Conservation (phyloP, 352 stramenopile species). For the Globisporangium splendens region DNA sequence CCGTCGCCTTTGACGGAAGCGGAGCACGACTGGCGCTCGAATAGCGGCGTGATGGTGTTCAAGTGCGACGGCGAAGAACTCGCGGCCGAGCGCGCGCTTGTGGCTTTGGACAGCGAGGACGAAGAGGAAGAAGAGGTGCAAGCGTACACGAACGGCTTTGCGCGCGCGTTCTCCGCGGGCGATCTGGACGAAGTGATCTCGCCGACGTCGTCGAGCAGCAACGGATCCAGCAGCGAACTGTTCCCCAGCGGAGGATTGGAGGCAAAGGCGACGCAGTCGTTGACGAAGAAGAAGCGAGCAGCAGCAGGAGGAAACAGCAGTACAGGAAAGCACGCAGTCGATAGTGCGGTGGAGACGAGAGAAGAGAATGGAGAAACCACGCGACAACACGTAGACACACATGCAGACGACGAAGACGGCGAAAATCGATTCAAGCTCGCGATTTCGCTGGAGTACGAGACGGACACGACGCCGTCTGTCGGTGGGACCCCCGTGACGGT, state of each 20-base stretch:
- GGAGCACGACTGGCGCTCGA: slow-evolving; percentile 11
- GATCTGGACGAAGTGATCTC: slow-evolving; percentile 27
- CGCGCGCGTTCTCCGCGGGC: slow-evolving; percentile 3
- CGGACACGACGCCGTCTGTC: slow-evolving; percentile 34
- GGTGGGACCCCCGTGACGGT: slow-evolving; percentile 18
- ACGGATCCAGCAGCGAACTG: slow-evolving; percentile 34
- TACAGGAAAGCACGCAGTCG: slow-evolving; percentile 12
- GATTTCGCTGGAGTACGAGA: slow-evolving; percentile 65
- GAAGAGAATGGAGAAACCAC: not conserved
- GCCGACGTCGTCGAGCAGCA: slow-evolving; percentile 58
- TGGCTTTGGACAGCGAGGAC: slow-evolving; percentile 3
- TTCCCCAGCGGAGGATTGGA: slow-evolving; percentile 2
- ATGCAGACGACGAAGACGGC: slow-evolving; percentile 19
- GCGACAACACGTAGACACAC: too few species aligned
- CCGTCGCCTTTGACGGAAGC: not conserved
- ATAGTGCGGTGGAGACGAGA: slow-evolving; percentile 12
- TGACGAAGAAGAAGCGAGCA: slow-evolving; percentile 15
- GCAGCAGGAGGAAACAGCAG: slow-evolving; percentile 19
- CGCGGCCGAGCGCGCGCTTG: not conserved
- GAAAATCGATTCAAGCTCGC: slow-evolving; percentile 48
- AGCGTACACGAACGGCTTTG: slow-evolving; percentile 12
- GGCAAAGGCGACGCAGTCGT: slow-evolving; percentile 5
- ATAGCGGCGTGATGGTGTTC: slow-evolving; percentile 17
- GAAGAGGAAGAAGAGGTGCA: slow-evolving; percentile 10
- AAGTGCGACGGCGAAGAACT: slow-evolving; percentile 15